Conservation (phyloP, 116 monocot genomes). For the Cymodocea nodosa region DNA sequence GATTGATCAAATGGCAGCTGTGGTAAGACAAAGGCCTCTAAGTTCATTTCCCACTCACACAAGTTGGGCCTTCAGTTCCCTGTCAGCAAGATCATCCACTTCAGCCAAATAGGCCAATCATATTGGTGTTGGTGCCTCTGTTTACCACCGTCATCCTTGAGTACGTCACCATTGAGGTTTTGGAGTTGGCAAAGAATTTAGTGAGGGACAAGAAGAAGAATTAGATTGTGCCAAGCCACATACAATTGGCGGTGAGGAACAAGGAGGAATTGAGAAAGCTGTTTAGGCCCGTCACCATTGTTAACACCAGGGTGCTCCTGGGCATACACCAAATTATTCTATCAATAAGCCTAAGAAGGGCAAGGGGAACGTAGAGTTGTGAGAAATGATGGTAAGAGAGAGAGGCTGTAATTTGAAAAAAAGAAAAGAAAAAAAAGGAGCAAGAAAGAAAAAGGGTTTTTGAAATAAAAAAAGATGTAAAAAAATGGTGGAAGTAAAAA, state of each 20-base stretch:
- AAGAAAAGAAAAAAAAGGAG: too few relatives aligned
- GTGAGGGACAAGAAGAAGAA: constrained; percentile 28
- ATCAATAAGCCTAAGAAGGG: constrained; percentile 14
- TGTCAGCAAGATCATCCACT: constrained; percentile 12
- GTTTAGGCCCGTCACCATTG: constrained; percentile 16
- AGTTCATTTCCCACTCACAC: constrained; percentile 13
- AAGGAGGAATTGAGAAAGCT: constrained; percentile 23
- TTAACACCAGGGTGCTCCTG: constrained; percentile 16
- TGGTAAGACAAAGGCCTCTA: constrained; percentile 17
- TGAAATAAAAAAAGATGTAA: too few relatives aligned
- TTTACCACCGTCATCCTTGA: constrained; percentile 22
- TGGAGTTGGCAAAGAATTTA: constrained; percentile 22
- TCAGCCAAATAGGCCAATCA: constrained; percentile 24
- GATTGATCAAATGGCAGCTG: constrained; percentile 16
- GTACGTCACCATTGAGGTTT: constrained; percentile 22
- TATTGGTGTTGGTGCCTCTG: constrained; percentile 13
- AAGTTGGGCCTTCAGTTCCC: constrained; percentile 28
- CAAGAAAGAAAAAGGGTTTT: too few relatives aligned
- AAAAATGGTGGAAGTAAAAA: too few relatives aligned
- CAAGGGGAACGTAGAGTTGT: constrained; percentile 31
- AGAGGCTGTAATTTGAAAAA: too few relatives aligned
- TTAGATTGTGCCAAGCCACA: constrained; percentile 20
- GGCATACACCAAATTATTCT: constrained; percentile 20
- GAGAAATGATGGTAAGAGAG: too few relatives aligned
- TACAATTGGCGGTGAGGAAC: constrained; percentile 22